Percentiles rank a stretch among this genome's conserved stretches.
Conservation (phyloP, 2,329 filamentous ascomycete species). For the Fusarium succisae region DNA sequence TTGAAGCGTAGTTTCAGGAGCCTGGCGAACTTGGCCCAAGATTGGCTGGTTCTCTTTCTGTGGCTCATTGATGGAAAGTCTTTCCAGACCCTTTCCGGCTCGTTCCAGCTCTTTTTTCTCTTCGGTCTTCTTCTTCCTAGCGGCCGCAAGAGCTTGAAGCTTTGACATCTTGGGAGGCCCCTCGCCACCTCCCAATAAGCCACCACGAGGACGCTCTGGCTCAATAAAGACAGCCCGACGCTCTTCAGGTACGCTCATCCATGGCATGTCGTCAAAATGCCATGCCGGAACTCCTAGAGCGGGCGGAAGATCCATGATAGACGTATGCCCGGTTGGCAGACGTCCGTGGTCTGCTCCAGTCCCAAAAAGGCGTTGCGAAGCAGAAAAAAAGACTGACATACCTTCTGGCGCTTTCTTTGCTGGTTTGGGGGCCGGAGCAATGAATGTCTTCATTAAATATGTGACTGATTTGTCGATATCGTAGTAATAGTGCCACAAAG, state of each 20-base stretch:
- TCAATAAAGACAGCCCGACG: constrained; percentile 73
- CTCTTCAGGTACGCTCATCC: constrained; percentile 76
- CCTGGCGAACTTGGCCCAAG: constrained; percentile 37
- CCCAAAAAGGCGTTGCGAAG: constrained; percentile 40
- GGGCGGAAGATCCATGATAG: constrained; percentile 27
- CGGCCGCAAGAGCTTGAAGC: constrained; percentile 86
- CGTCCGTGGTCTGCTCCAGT: constrained; percentile 47
- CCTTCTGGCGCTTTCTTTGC: constrained; percentile 55
- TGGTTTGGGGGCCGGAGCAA: constrained; percentile 57
- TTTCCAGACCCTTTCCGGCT: constrained; percentile 43
- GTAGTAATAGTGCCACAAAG: constrained; percentile 96
- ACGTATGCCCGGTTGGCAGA: constrained; percentile 16
- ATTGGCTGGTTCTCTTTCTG: constrained; percentile 44
- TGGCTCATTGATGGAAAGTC: constrained; percentile 46
- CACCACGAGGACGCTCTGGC: constrained; percentile 63
- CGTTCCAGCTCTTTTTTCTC: constrained; percentile 59
- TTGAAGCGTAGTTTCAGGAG: background rate
- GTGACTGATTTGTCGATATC: constrained; percentile 86
- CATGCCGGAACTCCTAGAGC: constrained; percentile 48
- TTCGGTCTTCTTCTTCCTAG: constrained; percentile 83
- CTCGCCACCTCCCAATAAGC: constrained; percentile 80
- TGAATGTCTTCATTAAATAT: constrained; percentile 76
- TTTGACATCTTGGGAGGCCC: constrained; percentile 82
- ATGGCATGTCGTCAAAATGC: constrained; percentile 88
- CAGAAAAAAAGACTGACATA: constrained; percentile 52